Evolutionary conservation across 2,329 filamentous ascomycete genomes (phyloP), one percentile per base, ranked within the genome.

Genomic region (Neoarthrinium moseri): DNA sequence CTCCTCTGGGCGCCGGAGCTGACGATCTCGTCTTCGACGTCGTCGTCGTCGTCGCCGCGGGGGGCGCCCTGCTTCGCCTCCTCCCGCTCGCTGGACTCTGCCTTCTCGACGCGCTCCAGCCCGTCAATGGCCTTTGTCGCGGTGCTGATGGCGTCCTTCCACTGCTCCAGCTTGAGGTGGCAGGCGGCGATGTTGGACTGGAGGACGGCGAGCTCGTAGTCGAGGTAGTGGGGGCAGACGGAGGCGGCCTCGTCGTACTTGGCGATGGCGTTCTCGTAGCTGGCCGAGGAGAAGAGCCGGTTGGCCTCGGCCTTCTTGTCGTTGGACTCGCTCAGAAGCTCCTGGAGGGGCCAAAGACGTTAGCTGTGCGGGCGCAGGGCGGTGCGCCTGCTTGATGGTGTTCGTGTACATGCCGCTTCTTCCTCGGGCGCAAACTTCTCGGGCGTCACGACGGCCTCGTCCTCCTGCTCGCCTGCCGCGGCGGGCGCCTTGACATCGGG

Each of bases 151-250:
- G 90, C 89, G 23, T 89, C 83, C 55, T 91, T 90, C 89, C 91
- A 96, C 50, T 92, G 85, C 50, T 84, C 76, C 3, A 95, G 73
- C 63, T 95, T 95, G 45, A 97, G 66, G 57, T 96, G 83, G 62
- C 91, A 96, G 8, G 91, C 92, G 2, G 92, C 81, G 54, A 96
- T 86, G 70, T 97, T 97, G 63, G 87, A 91, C 48, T 86, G 83
- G 5, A 97, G 75, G 8, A 97, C 89, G 21, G 91, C 90, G 51
- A 92, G 76, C 56, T 96, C 90, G 69, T 89, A 96, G 63, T 92
- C 84, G 21, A 95, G 80, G 63, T 95, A 95, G 53, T 82, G 84
- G 2, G 92, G 92, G 58, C 89, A 91, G 6, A 84, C 79, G 11
- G 82, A 76, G 3, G 95, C 74, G 18, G 94, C 91, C 54, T 86